Evolutionary conservation across 768 basidiomycete species (phyloP), one percentile per base, ranked within the genome.

Genomic region (Boletus coccyginus): DNA sequence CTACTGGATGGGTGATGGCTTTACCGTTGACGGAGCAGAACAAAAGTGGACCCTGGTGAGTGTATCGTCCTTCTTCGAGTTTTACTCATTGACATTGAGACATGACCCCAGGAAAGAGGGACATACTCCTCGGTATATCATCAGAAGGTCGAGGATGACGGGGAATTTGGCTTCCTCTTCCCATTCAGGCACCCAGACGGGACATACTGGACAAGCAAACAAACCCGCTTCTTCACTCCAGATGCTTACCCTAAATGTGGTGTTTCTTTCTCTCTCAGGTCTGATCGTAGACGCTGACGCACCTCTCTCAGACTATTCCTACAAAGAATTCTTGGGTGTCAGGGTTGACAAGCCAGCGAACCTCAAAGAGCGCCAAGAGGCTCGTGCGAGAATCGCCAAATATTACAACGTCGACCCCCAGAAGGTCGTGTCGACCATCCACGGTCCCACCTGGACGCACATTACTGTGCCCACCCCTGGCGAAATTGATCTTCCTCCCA

Each of bases 1-100:
- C 7, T 66, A 69, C 38, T 71, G 70, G 69, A 69, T 70, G 70
- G 58, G 50, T 17, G 21, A 45, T 6, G 70, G 70, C 17, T 70
- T 64, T 41, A 54, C 19, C 0, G 7, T 61, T 7, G 55, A 61
- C 10, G 57, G 50, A 8, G 33, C 33, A 16, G 43, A 53, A 41
- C 55, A 62, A 11, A 48, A 50, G 29, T 69, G 66, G 69, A 70
- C 64, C 6, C 45, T 68, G 53, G 69, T 69, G 13, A 50, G 55
- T 39, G 17, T n/a, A 24, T 27, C 19, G 1, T 12, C n/a, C 2
- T 21, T 4, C 27, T n/a, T 43, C 17, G 38, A 41, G 8, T 39
- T 27, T 17, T 33, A 19, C 3, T 10, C 17, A 35, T 19, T 52
- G 43, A 58, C 27, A 17, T 9, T 2, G 12, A 16, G 31, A 42